Evolutionary conservation across 2,329 filamentous ascomycete genomes (phyloP).

Genomic region (Cercospora zeae-maydis): DNA sequence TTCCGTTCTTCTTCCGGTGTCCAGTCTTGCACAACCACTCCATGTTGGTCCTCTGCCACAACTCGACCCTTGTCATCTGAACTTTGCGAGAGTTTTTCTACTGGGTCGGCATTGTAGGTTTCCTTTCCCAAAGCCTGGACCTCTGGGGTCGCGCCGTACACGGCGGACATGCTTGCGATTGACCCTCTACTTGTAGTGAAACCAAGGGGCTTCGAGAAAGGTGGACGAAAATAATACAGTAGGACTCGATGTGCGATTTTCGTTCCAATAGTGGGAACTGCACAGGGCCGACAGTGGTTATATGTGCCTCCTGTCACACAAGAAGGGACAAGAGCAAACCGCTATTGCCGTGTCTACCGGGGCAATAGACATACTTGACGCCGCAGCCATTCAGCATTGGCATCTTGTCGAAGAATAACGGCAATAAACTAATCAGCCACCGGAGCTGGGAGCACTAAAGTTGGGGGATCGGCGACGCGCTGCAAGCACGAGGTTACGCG

Average conservation of each 20-base stretch:
- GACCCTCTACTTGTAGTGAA: neutral
- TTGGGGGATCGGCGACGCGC: conserved; percentile 2
- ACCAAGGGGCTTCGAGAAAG: neutral
- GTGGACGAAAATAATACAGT: neutral
- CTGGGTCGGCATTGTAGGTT: conserved; percentile 2
- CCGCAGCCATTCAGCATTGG: conserved; percentile 1
- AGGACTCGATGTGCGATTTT: neutral
- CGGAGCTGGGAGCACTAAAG: neutral
- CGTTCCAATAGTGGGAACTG: neutral
- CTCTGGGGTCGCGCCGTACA: neutral
- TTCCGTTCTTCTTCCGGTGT: conserved; percentile 34
- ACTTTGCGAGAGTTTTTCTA: conserved; percentile 13
- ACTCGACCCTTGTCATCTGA: conserved; percentile 8
- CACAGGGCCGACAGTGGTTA: neutral
- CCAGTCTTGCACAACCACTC: conserved; percentile 26
- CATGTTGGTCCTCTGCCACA: neutral
- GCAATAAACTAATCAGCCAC: neutral
- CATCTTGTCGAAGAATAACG: neutral
- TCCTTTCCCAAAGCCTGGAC: conserved; percentile 7
- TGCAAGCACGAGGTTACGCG: conserved; percentile 1
- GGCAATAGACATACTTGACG: neutral
- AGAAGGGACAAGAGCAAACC: neutral
- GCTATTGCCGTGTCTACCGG: conserved; percentile 7
- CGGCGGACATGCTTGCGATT: neutral
- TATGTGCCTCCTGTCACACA: neutral